These are phyloP conservation scores for Fusarium lateritium DNA, from an alignment of 2,329 filamentous ascomycete genomes.

Conservation along the genomic window DNA sequence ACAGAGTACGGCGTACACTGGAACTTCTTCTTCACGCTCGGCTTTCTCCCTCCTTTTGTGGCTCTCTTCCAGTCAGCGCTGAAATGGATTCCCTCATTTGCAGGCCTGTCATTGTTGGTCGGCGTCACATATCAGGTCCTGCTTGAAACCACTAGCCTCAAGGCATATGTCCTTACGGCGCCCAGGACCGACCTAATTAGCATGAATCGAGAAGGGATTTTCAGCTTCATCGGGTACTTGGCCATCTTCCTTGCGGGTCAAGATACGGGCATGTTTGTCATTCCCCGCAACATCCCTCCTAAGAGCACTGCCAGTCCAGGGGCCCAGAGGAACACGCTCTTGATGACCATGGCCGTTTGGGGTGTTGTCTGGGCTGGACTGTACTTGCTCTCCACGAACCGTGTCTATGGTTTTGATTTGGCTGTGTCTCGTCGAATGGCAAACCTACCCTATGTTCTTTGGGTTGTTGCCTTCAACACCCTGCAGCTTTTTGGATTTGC, in stretches of 20 bases:
- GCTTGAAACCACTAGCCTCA: constrained; percentile 83
- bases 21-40: constrained; percentile 99
- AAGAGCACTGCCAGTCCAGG: constrained; percentile 60
- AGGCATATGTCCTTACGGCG: constrained; percentile 85
- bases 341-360: constrained; percentile 76
- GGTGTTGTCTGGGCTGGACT: constrained; percentile 77
- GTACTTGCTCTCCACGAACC: constrained; percentile 78
- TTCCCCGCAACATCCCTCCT: constrained; percentile 71
- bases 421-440: constrained; percentile 89
- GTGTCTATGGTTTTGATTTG: constrained; percentile 78
- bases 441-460: constrained; percentile 93
- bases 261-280: constrained; percentile 82
- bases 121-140: constrained; percentile 79
- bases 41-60: constrained; percentile 88
- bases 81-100: constrained; percentile 80
- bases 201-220: constrained; percentile 95
- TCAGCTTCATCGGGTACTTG: constrained; percentile 93
- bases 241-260: constrained; percentile 95
- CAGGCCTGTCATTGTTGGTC: constrained; percentile 79
- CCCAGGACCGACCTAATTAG: constrained; percentile 84
- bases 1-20: constrained; percentile 98
- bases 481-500: constrained; percentile 86
- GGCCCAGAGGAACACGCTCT: constrained; percentile 68
- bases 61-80: constrained; percentile 84
- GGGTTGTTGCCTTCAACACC: constrained; percentile 93